Conservation (phyloP, 1,284 basidiomycete species). For the Puccinia hordei region DNA sequence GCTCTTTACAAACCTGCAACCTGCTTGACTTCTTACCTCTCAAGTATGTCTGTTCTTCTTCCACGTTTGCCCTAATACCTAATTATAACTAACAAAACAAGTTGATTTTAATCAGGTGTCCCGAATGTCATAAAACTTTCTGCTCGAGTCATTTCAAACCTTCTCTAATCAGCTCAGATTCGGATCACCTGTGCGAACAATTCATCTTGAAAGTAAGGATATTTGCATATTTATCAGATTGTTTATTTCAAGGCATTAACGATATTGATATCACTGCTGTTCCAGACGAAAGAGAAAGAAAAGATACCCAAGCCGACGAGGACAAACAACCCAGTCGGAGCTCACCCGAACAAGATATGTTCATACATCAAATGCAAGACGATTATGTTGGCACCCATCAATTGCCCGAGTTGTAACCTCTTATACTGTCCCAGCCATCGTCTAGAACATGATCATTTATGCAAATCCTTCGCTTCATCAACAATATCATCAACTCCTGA, state of each 20-base stretch:
- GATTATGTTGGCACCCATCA: conserved; percentile 38
- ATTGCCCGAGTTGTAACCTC: conserved; percentile 32
- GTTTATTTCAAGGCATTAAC: too few species aligned
- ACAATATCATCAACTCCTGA: too few species aligned
- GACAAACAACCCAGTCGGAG: neutral
- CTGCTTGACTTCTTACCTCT: conserved; percentile 50
- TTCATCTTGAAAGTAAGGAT: conserved; percentile 27
- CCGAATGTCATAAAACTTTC: conserved; percentile 40
- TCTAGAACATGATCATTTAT: conserved; percentile 45
- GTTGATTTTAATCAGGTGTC: conserved; percentile 18
- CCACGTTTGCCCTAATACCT: neutral
- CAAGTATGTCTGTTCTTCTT: conserved; percentile 15
- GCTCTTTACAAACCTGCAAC: conserved; percentile 42
- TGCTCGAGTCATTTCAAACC: conserved; percentile 49
- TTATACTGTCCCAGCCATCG: conserved; percentile 47
- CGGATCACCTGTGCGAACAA: conserved; percentile 17
- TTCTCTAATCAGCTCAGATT: conserved; percentile 22
- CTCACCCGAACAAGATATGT: conserved; percentile 17
- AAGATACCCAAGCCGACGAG: neutral
- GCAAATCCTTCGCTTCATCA: conserved; percentile 4
- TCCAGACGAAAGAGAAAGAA: neutral
- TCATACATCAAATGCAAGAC: conserved; percentile 33
- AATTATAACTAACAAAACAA: neutral
- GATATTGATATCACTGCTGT: too few species aligned
- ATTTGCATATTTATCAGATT: neutral